Percentiles rank a stretch among this genome's conserved stretches.
These are phyloP conservation scores for Terfezia boudieri DNA, from an alignment of 495 filamentous ascomycete genomes.

Conservation along the genomic window DNA sequence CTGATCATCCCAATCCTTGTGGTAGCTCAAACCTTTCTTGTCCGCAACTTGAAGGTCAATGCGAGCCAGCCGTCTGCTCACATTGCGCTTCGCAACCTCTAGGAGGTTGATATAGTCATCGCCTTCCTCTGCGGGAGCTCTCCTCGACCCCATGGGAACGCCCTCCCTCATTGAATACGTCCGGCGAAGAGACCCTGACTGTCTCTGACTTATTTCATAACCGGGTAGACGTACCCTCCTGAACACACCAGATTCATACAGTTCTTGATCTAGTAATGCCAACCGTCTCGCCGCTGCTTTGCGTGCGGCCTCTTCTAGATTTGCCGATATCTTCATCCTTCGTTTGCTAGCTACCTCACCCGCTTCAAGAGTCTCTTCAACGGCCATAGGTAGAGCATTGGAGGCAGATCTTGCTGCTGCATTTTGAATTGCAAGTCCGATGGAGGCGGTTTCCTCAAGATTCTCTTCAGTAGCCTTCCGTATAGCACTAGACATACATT, in stretches of 20 bases:
- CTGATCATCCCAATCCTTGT: conserved; percentile 6
- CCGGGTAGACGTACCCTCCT: too few species aligned
- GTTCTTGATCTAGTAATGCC: conserved; percentile 7
- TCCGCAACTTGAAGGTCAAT: conserved; percentile 17
- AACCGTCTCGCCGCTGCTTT: conserved; percentile 11
- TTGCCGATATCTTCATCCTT: conserved; percentile 2
- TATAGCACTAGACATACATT: too few species aligned
- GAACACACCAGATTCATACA: not conserved
- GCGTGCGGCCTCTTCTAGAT: conserved; percentile 16
- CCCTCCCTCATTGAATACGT: too few species aligned
- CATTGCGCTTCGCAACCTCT: conserved; percentile 62
- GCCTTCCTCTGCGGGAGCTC: too few species aligned
- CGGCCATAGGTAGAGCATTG: not conserved
- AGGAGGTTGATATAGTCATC: conserved; percentile 26
- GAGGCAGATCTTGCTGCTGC: too few species aligned
- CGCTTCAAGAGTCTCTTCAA: not conserved
- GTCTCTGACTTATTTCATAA: too few species aligned
- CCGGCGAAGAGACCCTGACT: too few species aligned
- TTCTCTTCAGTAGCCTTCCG: too few species aligned
- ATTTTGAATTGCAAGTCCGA: too few species aligned
- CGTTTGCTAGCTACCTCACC: conserved; percentile 8
- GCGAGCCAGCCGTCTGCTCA: conserved; percentile 25
- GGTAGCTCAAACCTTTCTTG: conserved; percentile 5
- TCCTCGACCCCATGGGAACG: too few species aligned
- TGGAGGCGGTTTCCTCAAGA: too few species aligned